Conservation (phyloP, 805 yeast genomes). For the Helenozyma rhizophorensis region DNA sequence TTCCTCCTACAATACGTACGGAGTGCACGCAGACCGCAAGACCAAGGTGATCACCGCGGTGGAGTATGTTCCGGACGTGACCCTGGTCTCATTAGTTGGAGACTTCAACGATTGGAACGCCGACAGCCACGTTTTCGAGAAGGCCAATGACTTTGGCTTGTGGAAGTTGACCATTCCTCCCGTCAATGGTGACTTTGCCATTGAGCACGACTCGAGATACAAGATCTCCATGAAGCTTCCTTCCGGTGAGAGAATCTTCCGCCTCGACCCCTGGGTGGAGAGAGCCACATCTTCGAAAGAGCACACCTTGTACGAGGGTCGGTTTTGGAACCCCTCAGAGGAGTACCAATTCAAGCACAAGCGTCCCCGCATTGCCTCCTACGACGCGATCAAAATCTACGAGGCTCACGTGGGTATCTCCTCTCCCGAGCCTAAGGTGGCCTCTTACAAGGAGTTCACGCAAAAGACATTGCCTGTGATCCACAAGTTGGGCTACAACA, state of each 20-base stretch:
- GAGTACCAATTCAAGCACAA: constrained; percentile 55
- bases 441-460: constrained; percentile 83
- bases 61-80: constrained; percentile 92
- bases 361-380: constrained; percentile 51
- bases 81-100: constrained; percentile 73
- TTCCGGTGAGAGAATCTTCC: constrained; percentile 65
- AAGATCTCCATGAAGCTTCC: constrained; percentile 64
- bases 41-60: constrained; percentile 57
- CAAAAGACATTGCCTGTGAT: constrained; percentile 77
- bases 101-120: constrained; percentile 87
- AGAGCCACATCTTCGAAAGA: constrained; percentile 74
- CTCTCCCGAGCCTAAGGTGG: constrained; percentile 81
- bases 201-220: constrained; percentile 77
- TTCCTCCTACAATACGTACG: constrained; percentile 69
- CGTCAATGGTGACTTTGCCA: constrained; percentile 52
- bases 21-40: constrained; percentile 57
- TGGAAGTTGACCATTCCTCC: constrained; percentile 64
- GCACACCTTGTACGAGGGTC: constrained; percentile 64
- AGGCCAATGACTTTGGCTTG: constrained; percentile 61
- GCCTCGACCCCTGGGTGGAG: constrained; percentile 86
- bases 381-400: constrained; percentile 62
- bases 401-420: constrained; percentile 97
- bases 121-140: constrained; percentile 48
- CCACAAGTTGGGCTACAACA: constrained; percentile 80
- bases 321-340: constrained; percentile 81